These are phyloP conservation scores for Russula griseocarnosa DNA, from an alignment of 768 basidiomycete species.

Conservation along the genomic window DNA sequence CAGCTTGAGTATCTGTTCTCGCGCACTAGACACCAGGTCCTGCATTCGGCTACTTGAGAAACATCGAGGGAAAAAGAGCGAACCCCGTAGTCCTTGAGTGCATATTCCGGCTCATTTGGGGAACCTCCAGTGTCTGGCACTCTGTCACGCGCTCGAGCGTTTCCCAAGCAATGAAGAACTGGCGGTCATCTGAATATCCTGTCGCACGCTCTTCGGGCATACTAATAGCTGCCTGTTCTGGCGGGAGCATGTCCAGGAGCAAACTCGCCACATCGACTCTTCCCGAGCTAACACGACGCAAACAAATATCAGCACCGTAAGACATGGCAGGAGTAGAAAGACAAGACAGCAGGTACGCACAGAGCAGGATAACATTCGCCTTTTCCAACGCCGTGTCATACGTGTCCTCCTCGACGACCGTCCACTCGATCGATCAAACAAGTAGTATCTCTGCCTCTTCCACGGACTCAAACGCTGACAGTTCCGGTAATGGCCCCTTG, in stretches of 20 bases:
- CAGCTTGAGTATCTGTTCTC: slow-evolving; percentile 62
- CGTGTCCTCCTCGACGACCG: slow-evolving; percentile 70
- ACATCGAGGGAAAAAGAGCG: slow-evolving; percentile 7
- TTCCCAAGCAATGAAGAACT: slow-evolving; percentile 77
- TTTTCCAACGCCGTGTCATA: slow-evolving; percentile 77
- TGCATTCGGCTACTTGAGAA: slow-evolving; percentile 30
- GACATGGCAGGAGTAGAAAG: too few species aligned
- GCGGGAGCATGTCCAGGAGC: slow-evolving; percentile 57
- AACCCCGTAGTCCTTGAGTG: slow-evolving; percentile 62
- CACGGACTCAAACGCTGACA: slow-evolving; percentile 32
- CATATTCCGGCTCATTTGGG: slow-evolving; percentile 56
- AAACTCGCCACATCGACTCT: slow-evolving; percentile 63
- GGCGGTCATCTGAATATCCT: slow-evolving; percentile 74
- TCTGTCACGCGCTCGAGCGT: slow-evolving; percentile 58
- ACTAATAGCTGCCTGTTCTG: slow-evolving; percentile 55
- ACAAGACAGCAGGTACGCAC: slow-evolving; percentile 46
- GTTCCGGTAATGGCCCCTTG: slow-evolving; percentile 19
- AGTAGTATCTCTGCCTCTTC: slow-evolving; percentile 60
- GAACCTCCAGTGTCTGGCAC: slow-evolving; percentile 53
- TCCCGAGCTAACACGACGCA: slow-evolving; percentile 56
- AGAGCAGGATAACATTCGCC: slow-evolving; percentile 82
- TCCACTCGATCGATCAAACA: slow-evolving; percentile 91
- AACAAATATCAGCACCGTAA: not conserved
- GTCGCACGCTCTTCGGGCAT: slow-evolving; percentile 68
- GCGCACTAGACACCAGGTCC: slow-evolving; percentile 59